phyloP scores from a whole-genome alignment of 768 basidiomycete genomes.

The Artomyces pyxidatus region DNA sequence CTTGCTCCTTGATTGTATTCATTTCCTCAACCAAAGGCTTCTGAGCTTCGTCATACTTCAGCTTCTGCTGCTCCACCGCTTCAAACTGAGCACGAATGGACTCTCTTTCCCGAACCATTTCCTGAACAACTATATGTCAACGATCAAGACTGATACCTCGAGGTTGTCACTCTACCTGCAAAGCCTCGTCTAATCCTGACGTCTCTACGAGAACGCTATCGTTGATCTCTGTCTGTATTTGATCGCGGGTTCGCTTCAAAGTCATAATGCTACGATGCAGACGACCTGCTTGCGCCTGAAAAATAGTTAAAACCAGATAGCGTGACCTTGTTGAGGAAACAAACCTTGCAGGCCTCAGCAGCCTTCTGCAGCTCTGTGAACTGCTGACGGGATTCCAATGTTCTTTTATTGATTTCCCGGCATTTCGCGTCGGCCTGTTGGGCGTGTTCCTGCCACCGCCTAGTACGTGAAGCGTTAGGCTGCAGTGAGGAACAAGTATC shows the following conservation, averaged over 20 bases:
- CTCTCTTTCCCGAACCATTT: constrained; percentile 45
- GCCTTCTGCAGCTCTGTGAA: constrained; percentile 24
- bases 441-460: constrained; percentile 36
- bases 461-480: too few relatives aligned
- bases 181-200: constrained; percentile 45
- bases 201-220: constrained; percentile 62
- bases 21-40: constrained; percentile 32
- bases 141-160: not conserved
- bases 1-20: constrained; percentile 38
- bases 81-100: constrained; percentile 40
- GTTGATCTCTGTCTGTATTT: constrained; percentile 52
- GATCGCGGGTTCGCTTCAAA: constrained; percentile 27
- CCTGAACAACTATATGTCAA: constrained; percentile 29
- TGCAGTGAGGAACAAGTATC: constrained; percentile 18
- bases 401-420: constrained; percentile 20
- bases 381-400: constrained; percentile 21
- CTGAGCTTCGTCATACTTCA: constrained; percentile 39
- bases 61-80: constrained; percentile 36
- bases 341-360: constrained; percentile 9
- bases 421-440: constrained; percentile 31
- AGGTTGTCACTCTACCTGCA: constrained; percentile 30
- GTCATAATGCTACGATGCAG: constrained; percentile 5
- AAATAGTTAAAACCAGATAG: not conserved
- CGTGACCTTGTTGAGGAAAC: not conserved
- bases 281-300: constrained; percentile 8